phyloP scores from a whole-genome alignment of 2,329 filamentous ascomycete genomes.

The Bipolaris victoriae region DNA sequence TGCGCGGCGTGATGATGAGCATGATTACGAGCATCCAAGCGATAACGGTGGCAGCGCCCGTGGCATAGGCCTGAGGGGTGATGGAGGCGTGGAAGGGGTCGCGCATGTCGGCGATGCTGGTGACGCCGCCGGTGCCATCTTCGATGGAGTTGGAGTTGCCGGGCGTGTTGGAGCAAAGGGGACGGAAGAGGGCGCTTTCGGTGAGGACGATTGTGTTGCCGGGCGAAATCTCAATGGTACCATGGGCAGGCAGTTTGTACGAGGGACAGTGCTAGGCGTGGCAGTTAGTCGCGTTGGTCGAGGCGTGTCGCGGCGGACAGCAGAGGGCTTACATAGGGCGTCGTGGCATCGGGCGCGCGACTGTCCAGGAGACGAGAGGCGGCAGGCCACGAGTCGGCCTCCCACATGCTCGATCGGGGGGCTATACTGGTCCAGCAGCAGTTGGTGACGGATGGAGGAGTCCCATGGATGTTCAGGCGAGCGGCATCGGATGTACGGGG shows the following conservation, averaged over 20 bases:
- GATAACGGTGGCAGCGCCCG: conserved; percentile 88
- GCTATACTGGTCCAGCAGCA: conserved; percentile 47
- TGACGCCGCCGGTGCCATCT: conserved; percentile 46
- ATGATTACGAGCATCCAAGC: conserved; percentile 93
- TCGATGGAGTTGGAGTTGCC: conserved; percentile 46
- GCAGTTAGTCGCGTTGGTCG: conserved; percentile 29
- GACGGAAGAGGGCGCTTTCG: conserved; percentile 65
- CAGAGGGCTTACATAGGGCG: conserved; percentile 36
- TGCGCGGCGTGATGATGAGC: conserved; percentile 91
- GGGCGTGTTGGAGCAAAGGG: conserved; percentile 56
- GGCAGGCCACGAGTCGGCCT: conserved; percentile 32
- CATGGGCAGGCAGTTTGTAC: conserved; percentile 66
- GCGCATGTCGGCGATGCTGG: conserved; percentile 68
- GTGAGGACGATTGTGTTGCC: conserved; percentile 65
- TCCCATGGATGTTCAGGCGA: conserved; percentile 39
- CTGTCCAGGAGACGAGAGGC: conserved; percentile 27
- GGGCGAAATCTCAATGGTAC: conserved; percentile 60
- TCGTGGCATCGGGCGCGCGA: conserved; percentile 36
- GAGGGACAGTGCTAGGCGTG: conserved; percentile 62
- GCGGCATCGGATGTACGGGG: conserved; percentile 20
- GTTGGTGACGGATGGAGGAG: conserved; percentile 24
- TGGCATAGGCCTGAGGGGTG: conserved; percentile 90
- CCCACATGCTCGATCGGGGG: conserved; percentile 38
- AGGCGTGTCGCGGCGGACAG: conserved; percentile 6
- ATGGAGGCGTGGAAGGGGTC: conserved; percentile 95